Evolutionary conservation across 257 asterid genomes (phyloP), one percentile per base, ranked within the genome.

Genomic region (Ocimum tenuiflorum): DNA sequence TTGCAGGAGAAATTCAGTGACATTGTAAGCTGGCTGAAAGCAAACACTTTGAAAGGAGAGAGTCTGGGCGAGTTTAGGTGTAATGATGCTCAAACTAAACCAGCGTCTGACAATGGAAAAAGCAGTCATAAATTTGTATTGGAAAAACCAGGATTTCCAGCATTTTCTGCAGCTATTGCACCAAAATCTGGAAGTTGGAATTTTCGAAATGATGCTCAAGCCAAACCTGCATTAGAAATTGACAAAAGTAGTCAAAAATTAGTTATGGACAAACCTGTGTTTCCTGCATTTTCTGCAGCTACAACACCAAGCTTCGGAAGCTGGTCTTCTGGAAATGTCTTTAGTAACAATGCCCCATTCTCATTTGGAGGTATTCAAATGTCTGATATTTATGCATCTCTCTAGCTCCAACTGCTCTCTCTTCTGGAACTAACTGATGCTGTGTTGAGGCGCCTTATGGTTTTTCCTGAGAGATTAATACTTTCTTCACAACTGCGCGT

Each of bases 1-100:
- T 73, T 83, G 81, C 84, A 94, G 99, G 99, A 85, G 50, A 90
- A 90, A 69, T 94, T 88, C 80, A 79, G 81, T 77, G 99, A 94
- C 62, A 74, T 94, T 52, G 96, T 94, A 63, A 78, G 75, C 73
- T 94, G 99, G 99, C 81, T 94, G 57, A 87, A 82, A 78, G 81
- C 74, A 65, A 88, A 89, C 72, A 73, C 80, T 53, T 73, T 64
- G 19, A 79, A 81, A 64, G 87, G 73, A 47, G 83, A 60, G 66
- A 73, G 73, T 69, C 27, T 33, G 10, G 63, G 58, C 3, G 75
- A 67, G 66, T 60, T 42, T 47, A 79, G 60, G 12, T 63, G 80
- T 36, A 68, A 60, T 65, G 82, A 78, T 65, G 59, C 68, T 36
- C 42, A 36, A 36, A 1, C 42, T 2, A 38, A 38, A 38, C 68